Evolutionary conservation across 495 filamentous ascomycete species (phyloP), one percentile per base, ranked within the genome.

Genomic region (Podospora conica): DNA sequence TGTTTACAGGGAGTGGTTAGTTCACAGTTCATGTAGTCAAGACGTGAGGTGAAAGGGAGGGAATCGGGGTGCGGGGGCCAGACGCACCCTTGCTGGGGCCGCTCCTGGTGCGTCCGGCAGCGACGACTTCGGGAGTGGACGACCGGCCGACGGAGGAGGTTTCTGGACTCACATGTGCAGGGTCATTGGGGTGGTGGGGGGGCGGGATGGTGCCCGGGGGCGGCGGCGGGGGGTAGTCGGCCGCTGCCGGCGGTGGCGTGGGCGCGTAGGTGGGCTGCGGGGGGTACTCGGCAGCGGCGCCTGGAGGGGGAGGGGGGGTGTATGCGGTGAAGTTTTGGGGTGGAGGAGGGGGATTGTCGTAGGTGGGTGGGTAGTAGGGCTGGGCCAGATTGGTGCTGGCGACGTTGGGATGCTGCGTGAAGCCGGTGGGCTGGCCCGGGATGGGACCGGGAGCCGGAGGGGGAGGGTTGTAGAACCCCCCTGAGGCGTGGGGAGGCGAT

Each of bases 401-500:
- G 3, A 64, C 68, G 70, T 78, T 81, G 29, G 77, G 66, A 60
- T 78, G 79, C 22, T 77, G 76, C 6, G 73, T 81, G 71, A 80
- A 80, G 54, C 76, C 73, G 33, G 67, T 71, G 24, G 56, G 25
- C 21, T 25, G 33, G 12, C 33, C 21, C 11, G 40, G 40, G 29
- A 31, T 31, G 10, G 29, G 29, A 31, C 29, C 29, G 4, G 29
- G 29, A 3, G 40, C 15, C 15, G 55, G 58, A 25, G 70, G 27
- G 15, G 72, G 5, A 60, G 80, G 78, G 69, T 80, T 81, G 68
- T 77, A 83, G 62, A 76, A 80, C 9, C 84, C 84, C 48, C 83
- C 83, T 0, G 83, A 84, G 0, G 82, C 81, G 66, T 78, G 78
- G 56, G 82, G 80, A 23, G 84, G 84, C 0, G 84, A 85, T 24